Conservation (phyloP, 1,139 yeast species). For the Diutina sp. region DNA sequence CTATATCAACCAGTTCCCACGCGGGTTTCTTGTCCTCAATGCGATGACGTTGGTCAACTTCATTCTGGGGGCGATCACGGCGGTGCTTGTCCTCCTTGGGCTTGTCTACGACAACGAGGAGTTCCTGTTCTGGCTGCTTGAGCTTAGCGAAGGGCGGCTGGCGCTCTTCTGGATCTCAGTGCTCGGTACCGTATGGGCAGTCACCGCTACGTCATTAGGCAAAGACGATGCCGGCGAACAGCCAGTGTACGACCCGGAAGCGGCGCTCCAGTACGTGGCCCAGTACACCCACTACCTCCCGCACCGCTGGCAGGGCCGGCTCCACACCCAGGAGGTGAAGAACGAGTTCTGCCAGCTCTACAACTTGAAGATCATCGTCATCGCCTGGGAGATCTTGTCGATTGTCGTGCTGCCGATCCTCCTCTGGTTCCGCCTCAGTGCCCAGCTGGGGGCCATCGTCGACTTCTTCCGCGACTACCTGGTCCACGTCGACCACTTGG, state of each 20-base stretch:
- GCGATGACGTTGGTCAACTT: conserved; percentile 58
- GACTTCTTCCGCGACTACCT: conserved; percentile 87
- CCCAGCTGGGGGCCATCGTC: conserved; percentile 57
- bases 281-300: conserved; percentile 89
- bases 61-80: conserved; percentile 78
- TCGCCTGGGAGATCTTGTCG: conserved; percentile 69
- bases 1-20: conserved; percentile 86
- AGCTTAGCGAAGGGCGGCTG: conserved; percentile 68
- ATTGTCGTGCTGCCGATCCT: conserved; percentile 78
- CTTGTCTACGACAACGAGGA: conserved; percentile 74
- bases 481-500: conserved; percentile 86
- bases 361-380: conserved; percentile 59
- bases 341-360: conserved; percentile 70
- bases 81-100: conserved; percentile 74
- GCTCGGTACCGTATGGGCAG: conserved; percentile 74
- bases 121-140: conserved; percentile 73
- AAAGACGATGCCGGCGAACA: conserved; percentile 13
- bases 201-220: conserved; percentile 35
- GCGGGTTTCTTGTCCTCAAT: conserved; percentile 45
- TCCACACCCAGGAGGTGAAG: conserved; percentile 76
- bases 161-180: conserved; percentile 79
- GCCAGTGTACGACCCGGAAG: conserved; percentile 77
- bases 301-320: conserved; percentile 67
- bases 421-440: conserved; percentile 71
- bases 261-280: conserved; percentile 62